Percentiles rank a stretch among this genome's conserved stretches.
These are phyloP conservation scores for Nemania diffusa DNA, from an alignment of 2,329 filamentous ascomycete species.

Conservation along the genomic window DNA sequence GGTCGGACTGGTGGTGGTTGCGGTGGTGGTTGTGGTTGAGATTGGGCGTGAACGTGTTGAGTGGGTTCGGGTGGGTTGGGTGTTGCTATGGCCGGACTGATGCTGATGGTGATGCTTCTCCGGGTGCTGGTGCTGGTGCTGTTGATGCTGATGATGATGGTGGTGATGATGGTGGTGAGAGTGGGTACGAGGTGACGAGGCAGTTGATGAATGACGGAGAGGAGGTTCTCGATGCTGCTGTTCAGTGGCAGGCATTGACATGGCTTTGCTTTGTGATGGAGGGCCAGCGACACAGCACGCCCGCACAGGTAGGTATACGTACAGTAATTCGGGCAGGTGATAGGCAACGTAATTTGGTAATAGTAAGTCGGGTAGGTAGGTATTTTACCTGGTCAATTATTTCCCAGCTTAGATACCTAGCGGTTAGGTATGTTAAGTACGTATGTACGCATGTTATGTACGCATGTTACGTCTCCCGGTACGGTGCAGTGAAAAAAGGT, in stretches of 20 bases:
- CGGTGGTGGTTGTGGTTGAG: conserved; percentile 25
- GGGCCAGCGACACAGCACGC: conserved; percentile 33
- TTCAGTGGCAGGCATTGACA: conserved; percentile 47
- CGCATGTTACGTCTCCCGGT: not conserved
- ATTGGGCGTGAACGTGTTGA: conserved; percentile 53
- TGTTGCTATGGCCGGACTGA: conserved; percentile 26
- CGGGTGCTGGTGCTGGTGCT: conserved; percentile 24
- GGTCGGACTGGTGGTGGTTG: conserved; percentile 40
- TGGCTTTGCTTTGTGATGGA: conserved; percentile 44
- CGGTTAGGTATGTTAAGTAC: not conserved
- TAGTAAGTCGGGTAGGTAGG: conserved; percentile 13
- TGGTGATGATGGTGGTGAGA: conserved; percentile 44
- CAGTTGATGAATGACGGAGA: conserved; percentile 39
- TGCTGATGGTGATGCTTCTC: conserved; percentile 29
- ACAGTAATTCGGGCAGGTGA: conserved; percentile 36
- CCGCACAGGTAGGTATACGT: no score
- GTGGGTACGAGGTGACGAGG: conserved; percentile 43
- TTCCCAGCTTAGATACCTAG: conserved; percentile 21
- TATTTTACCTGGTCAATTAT: conserved; percentile 31
- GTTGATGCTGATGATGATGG: conserved; percentile 46
- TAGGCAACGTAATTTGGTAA: conserved; percentile 27
- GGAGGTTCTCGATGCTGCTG: conserved; percentile 45
- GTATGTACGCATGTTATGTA: not conserved
- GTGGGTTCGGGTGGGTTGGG: conserved; percentile 49
- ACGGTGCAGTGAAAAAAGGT: conserved; percentile 2